phyloP scores from a whole-genome alignment of 140 eudicot species.

The Artemisia princeps region DNA sequence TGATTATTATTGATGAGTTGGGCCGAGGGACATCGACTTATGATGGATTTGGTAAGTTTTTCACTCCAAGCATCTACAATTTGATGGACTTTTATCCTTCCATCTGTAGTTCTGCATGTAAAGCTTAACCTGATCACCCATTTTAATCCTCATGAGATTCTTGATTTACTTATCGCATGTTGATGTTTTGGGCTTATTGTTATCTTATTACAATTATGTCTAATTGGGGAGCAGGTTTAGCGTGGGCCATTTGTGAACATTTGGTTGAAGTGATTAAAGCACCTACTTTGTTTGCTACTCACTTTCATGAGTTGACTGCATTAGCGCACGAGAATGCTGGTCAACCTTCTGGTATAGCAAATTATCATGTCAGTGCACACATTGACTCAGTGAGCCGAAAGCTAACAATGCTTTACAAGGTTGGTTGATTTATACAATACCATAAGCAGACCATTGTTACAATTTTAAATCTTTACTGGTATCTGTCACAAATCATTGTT shows the following conservation, averaged over 20 bases:
- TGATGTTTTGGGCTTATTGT: not conserved
- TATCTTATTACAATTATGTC: not conserved
- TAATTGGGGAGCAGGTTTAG: constrained; percentile 59
- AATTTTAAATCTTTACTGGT: not conserved
- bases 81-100: not conserved
- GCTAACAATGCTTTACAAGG: constrained; percentile 99
- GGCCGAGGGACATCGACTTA: constrained; percentile 99
- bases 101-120: constrained; percentile 3
- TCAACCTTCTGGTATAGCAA: constrained; percentile 58
- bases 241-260: constrained; percentile 99
- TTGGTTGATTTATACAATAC: constrained; percentile 15
- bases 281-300: constrained; percentile 95
- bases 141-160: not conserved
- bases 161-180: not conserved
- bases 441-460: not conserved
- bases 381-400: constrained; percentile 78
- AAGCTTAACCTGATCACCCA: not conserved
- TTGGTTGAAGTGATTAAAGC: constrained; percentile 83
- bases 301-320: constrained; percentile 96
- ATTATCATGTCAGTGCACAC: constrained; percentile 95
- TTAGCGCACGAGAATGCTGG: constrained; percentile 55
- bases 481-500: not conserved
- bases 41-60: constrained; percentile 89
- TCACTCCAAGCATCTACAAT: not conserved
- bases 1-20: constrained; percentile 81